A percentile compares a stretch with the other conserved stretches of the same genome.
Conservation (phyloP, 2,329 filamentous ascomycete genomes). For the Paraphaeosphaeria minitans region DNA sequence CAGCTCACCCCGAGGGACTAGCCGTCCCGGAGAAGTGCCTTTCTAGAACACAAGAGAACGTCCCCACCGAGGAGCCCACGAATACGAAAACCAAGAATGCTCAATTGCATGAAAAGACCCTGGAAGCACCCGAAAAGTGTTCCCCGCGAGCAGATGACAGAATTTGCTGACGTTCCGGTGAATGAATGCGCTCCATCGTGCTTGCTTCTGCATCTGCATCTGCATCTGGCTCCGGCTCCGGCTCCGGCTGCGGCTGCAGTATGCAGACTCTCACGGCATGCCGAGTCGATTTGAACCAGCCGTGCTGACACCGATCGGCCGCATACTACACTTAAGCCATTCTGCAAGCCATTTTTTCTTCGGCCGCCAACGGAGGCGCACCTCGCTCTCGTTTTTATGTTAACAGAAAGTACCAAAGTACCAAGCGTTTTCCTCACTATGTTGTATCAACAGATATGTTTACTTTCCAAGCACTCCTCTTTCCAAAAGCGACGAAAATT, state of each 20-base stretch:
- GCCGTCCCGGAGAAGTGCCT: conserved; percentile 14
- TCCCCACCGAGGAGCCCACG: not conserved
- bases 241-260: too few species aligned
- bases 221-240: too few species aligned
- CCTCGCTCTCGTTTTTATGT: not conserved
- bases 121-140: not conserved
- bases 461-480: not conserved
- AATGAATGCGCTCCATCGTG: not conserved
- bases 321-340: not conserved
- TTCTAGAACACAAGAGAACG: not conserved
- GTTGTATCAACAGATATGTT: not conserved
- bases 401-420: not conserved
- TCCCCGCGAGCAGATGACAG: not conserved
- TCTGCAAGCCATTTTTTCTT: not conserved
- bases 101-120: not conserved
- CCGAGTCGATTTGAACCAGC: too few species aligned
- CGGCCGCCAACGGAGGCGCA: not conserved
- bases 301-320: not conserved
- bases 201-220: not conserved
- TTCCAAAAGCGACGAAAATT: not conserved
- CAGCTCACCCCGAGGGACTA: conserved; percentile 17
- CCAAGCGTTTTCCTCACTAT: not conserved
- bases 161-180: not conserved
- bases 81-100: not conserved
- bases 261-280: not conserved